Base-by-base conservation (phyloP, 805 yeast species). In the Sugiyamaella marilandica region DNA sequence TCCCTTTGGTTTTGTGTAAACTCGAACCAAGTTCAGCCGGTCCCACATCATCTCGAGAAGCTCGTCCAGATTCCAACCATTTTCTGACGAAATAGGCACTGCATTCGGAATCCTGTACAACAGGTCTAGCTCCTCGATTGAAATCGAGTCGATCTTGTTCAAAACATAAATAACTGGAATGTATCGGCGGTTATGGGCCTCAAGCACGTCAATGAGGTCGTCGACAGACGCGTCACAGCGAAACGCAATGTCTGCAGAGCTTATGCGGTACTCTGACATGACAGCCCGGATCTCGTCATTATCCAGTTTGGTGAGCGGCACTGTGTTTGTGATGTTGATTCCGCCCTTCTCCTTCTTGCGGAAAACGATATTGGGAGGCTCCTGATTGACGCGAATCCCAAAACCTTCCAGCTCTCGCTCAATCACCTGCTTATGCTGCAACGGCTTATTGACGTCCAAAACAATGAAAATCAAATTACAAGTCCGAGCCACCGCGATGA, bases 161-260 rank as follows among this genome's bases (percentile, higher is more conserved):
- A 94, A 76, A 45, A 90, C 97, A 66, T 94, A 94, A 52, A 94
- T 76, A 1, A 96, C 98, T 2, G 99, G 99, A 60, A 94, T 89
- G 70, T 94, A 94, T 68, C 87, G 83, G 74, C 99, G 84, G 63
- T 87, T 82, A 53, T 86, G 84, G 3, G 86, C 91, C 73, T 94
- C 99, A 51, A 94, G 79, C 10, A 91, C 87, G 68, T 94, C 99
- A 62, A 94, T 94, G 62, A 94, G 75, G 65, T 94, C 99, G 67
- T 94, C 99, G 18, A 95, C 95, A 0, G 96, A 88, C 19, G 99
- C 99, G 70, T 94, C 99, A 69, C 98, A 91, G 67, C 99, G 78
- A 73, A 94, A 85, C 1, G 96, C 94, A 60, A 94, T 87, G 69
- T 94, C 97, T 13, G 99, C 98, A 45, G 96, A 87, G 69, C 91